These are phyloP conservation scores for Violaceomyces palustris DNA, from an alignment of 1,284 basidiomycete species.

Conservation along the genomic window DNA sequence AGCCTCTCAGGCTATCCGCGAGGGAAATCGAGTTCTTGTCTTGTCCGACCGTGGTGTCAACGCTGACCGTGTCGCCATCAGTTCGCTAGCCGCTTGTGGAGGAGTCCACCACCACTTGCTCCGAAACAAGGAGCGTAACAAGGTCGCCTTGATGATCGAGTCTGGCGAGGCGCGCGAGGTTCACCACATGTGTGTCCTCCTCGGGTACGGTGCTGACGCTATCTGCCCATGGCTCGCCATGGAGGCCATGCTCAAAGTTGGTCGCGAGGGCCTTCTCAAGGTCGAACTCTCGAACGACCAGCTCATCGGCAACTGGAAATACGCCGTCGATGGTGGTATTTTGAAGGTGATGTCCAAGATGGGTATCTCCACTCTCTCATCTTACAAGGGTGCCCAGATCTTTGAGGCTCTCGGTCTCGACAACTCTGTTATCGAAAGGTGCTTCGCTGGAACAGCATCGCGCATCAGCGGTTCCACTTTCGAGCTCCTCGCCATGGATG, in stretches of 20 bases:
- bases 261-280: constrained; percentile 48
- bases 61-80: constrained; percentile 43
- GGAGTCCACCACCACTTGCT: constrained; percentile 51
- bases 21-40: constrained; percentile 40
- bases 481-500: constrained; percentile 44
- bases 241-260: constrained; percentile 49
- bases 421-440: constrained; percentile 42
- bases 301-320: constrained; percentile 42
- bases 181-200: constrained; percentile 49
- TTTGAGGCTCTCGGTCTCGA: constrained; percentile 50
- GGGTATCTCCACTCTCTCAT: constrained; percentile 49
- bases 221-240: constrained; percentile 50
- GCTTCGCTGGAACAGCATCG: constrained; percentile 48
- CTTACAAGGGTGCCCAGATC: constrained; percentile 52
- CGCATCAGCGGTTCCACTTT: constrained; percentile 46
- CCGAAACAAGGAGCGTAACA: constrained; percentile 49
- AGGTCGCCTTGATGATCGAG: constrained; percentile 47
- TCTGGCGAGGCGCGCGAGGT: constrained; percentile 49
- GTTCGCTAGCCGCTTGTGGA: constrained; percentile 45
- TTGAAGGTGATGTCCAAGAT: constrained; percentile 51
- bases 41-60: constrained; percentile 47
- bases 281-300: constrained; percentile 30
- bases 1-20: constrained; percentile 42
- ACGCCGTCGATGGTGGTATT: constrained; percentile 46
- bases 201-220: constrained; percentile 51